Evolutionary conservation across 352 stramenopile genomes (phyloP), one percentile per base, ranked within the genome.

Genomic region (Phytophthora parvispora): DNA sequence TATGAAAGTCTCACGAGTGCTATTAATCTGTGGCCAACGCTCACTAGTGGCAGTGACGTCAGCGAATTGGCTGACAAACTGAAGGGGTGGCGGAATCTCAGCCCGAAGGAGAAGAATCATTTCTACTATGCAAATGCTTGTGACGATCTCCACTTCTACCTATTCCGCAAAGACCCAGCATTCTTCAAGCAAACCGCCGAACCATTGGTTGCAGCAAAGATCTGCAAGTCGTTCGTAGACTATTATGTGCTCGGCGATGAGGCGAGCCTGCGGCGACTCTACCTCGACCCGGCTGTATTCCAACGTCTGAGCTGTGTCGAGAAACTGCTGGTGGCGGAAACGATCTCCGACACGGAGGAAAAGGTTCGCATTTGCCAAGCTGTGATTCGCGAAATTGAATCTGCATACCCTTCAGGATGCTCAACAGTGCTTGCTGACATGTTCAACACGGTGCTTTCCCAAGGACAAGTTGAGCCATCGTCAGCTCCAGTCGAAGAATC

Each of bases 101-200:
- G 32, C 31, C 15, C 24, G 6, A 16, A 27, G 0, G 64, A 78
- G 31, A 88, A 86, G 56, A 20, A 51, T 24, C 47, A 24, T 16
- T 70, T 82, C 32, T 91, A 89, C 69, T 86, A 69, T 45, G 29
- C 42, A 16, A 77, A 90, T 32, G 74, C 74, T 1, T 85, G 68
- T 43, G 74, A 86, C 53, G 81, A 90, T 64, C 36, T 91, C 8
- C 65, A 91, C 59, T 74, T 90, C n/a, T 91, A 84, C 48, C 50
- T 91, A 10, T 86, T 67, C 67, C 73, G 74, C 34, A 86, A 83
- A 64, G 83, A 91, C 60, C 69, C 47, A 38, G 28, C 38, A 4
- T 91, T 86, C 42, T 91, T 91, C 57, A 58, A 75, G 13, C 22
- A 71, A 25, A 68, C 68, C 29, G 74, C 72, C 5, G 56, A 62